Conservation (phyloP, 495 filamentous ascomycete genomes). For the Penicillium paradoxum region DNA sequence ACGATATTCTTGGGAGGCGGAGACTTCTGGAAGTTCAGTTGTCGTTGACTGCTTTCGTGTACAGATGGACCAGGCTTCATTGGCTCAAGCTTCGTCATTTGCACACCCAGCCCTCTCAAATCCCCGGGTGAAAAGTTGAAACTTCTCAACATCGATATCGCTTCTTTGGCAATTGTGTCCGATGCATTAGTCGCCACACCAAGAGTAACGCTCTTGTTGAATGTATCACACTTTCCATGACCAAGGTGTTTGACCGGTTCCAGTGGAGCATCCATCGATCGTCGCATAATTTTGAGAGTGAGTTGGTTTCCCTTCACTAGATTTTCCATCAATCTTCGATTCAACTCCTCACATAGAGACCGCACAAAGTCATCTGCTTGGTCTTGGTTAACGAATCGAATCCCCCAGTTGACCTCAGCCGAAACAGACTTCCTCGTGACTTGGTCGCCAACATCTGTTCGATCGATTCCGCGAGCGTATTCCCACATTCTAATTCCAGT, state of each 20-base stretch:
- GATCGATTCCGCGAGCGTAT: conserved; percentile 85
- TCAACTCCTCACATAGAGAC: conserved; percentile 76
- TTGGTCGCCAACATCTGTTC: conserved; percentile 79
- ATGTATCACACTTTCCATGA: conserved; percentile 90
- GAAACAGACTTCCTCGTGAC: conserved; percentile 82
- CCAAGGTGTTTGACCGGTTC: conserved; percentile 93
- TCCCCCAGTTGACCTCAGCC: conserved; percentile 97
- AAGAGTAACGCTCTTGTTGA: conserved; percentile 78
- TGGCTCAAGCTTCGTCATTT: conserved; percentile 86
- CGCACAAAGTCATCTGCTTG: conserved; percentile 88
- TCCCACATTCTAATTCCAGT: conserved; percentile 90
- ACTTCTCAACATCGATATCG: conserved; percentile 74
- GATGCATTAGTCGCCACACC: conserved; percentile 74
- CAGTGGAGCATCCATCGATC: conserved; percentile 78
- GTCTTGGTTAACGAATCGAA: conserved; percentile 81
- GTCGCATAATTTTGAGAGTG: conserved; percentile 88
- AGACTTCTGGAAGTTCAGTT: conserved; percentile 52
- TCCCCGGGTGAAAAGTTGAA: conserved; percentile 85
- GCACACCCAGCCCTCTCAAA: conserved; percentile 80
- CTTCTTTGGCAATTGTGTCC: conserved; percentile 69
- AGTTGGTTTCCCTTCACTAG: conserved; percentile 80
- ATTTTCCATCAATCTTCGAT: conserved; percentile 73
- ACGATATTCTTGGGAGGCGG: conserved; percentile 27
- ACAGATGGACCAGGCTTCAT: conserved; percentile 47
- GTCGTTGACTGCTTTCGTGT: conserved; percentile 59